Base-by-base conservation (phyloP, 2,329 filamentous ascomycete genomes). In the Aspergillus sp. region DNA sequence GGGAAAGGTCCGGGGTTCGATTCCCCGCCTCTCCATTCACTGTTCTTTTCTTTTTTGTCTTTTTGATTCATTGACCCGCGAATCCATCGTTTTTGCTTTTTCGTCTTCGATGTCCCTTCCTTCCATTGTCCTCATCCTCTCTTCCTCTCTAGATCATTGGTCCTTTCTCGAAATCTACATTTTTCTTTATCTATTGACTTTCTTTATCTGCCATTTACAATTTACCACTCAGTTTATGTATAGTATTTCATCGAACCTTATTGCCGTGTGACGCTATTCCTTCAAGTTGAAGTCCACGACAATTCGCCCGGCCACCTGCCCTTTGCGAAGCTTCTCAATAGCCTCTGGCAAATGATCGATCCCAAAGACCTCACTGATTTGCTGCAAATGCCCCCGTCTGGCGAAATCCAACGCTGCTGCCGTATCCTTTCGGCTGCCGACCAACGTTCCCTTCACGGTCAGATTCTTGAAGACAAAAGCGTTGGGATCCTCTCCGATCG, bases 261-360 rank as follows among this genome's bases (percentile, higher is more conserved):
- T 29, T 7, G 7, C 4, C 32, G 32, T 4, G 32, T n/a, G 6
- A 6, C 32, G 14, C 16, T 7, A 42, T n/a, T 42, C 36, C 14
- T n/a, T n/a, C 14, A 42, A n/a, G 16, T 84, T 82, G 63, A 85
- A 85, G 65, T 84, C 80, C 20, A 85, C 76, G 12, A 85, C 82
- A 49, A 82, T 78, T 18, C 82, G 71, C 1, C 83, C 83, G 7
- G 82, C 80, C 49, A 85, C 77, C 64, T 85, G 75, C 0, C 82
- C 82, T 45, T 73, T 74, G 56, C 74, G 74, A 63, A 85, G 66
- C 64, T 80, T 79, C 65, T 83, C 76, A 22, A 85, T 80, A 18
- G 78, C 81, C 63, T 85, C 82, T 16, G 82, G 71, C 49, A 84
- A 75, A 46, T 76, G 64, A 36, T 78, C 78, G 62, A 84, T 67